Percentiles rank a stretch among this genome's conserved stretches.
Evolutionary conservation across 805 yeast genomes (phyloP).

Genomic region (Komagataella populi): DNA sequence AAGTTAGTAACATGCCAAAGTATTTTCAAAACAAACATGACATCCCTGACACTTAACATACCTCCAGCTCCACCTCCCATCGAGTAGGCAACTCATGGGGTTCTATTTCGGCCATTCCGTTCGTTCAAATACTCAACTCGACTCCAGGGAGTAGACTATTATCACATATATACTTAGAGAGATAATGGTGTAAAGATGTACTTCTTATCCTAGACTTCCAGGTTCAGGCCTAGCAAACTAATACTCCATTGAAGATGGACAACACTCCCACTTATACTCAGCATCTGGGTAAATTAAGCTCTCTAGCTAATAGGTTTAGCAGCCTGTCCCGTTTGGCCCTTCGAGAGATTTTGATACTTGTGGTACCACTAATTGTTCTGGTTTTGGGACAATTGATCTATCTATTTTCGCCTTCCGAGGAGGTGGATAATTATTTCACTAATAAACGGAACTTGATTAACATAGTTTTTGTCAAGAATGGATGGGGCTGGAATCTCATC

Average conservation of each 20-base stretch:
- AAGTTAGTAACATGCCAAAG: not conserved
- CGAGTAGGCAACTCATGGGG: constrained; percentile 46
- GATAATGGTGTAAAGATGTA: not conserved
- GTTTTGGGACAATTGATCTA: constrained; percentile 38
- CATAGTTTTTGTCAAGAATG: constrained; percentile 65
- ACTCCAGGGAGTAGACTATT: not conserved
- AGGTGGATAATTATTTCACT: constrained; percentile 35
- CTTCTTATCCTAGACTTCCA: not conserved
- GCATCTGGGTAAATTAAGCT: not conserved
- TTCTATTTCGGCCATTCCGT: not conserved
- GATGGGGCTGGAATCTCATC: constrained; percentile 83
- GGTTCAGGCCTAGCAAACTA: not conserved
- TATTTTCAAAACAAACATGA: not conserved
- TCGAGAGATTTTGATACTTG: constrained; percentile 3
- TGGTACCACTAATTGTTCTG: constrained; percentile 27
- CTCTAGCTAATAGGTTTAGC: not conserved
- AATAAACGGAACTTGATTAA: constrained; percentile 63
- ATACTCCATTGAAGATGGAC: not conserved
- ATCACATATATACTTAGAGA: too few species aligned
- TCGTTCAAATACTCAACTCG: not conserved
- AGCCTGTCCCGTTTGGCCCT: not conserved
- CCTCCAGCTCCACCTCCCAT: constrained; percentile 82
- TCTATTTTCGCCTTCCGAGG: constrained; percentile 20
- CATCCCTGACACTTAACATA: constrained; percentile 14
- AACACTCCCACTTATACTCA: not conserved